phyloP scores from a whole-genome alignment of 805 yeast species.

The Cyberlindnera galapagoensis region DNA sequence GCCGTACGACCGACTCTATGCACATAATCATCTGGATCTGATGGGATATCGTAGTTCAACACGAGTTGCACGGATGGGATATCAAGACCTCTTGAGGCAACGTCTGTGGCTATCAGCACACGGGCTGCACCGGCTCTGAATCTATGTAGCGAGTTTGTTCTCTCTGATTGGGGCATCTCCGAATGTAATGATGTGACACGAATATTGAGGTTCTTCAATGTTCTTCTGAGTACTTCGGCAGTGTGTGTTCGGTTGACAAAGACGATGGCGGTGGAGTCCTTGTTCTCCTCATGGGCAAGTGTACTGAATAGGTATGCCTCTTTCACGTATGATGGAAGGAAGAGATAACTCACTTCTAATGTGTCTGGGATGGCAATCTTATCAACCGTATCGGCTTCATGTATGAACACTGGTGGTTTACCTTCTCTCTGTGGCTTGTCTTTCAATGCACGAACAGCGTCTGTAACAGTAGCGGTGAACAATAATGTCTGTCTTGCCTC shows the following conservation, averaged over 20 bases:
- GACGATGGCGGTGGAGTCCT: conserved; percentile 67
- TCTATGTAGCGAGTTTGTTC: conserved; percentile 86
- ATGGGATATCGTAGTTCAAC: conserved; percentile 87
- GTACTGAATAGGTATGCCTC: conserved; percentile 79
- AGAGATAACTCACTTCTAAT: conserved; percentile 55
- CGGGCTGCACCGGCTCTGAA: conserved; percentile 94
- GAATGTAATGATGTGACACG: conserved; percentile 90
- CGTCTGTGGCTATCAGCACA: conserved; percentile 91
- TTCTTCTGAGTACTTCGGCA: conserved; percentile 81
- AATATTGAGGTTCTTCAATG: conserved; percentile 64
- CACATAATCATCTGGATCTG: conserved; percentile 92
- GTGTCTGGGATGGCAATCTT: conserved; percentile 77
- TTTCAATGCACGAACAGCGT: conserved; percentile 76
- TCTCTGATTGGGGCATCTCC: conserved; percentile 87
- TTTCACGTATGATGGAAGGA: conserved; percentile 82
- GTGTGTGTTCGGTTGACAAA: conserved; percentile 89
- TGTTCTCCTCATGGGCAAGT: conserved; percentile 54
- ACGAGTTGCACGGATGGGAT: conserved; percentile 90
- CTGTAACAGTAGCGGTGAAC: conserved; percentile 95
- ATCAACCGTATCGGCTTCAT: conserved; percentile 70
- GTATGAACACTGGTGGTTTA: conserved; percentile 52
- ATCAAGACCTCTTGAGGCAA: conserved; percentile 95
- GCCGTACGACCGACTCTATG: conserved; percentile 99
- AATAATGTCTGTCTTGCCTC: conserved; percentile 76
- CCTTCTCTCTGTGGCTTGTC: conserved; percentile 52